Conservation (phyloP, 169 alveolate species). For the Cryptosporidium xiaoi region DNA sequence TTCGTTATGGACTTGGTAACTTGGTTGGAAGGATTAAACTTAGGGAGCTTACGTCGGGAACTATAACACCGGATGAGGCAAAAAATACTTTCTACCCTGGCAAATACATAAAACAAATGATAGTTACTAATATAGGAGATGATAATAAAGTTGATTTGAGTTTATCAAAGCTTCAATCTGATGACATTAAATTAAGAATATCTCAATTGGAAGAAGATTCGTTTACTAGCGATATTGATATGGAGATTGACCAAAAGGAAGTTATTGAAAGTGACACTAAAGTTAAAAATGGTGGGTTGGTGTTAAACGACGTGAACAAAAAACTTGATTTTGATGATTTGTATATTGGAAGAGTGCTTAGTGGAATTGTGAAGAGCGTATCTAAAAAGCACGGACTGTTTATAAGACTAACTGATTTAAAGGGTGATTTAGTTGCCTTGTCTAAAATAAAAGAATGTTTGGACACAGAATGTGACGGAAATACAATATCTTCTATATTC, state of each 20-base stretch:
- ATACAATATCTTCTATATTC: conserved; percentile 16
- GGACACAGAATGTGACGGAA: neutral
- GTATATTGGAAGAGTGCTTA: conserved; percentile 52
- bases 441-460: conserved; percentile 36
- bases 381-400: conserved; percentile 43
- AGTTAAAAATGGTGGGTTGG: neutral
- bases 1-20: conserved; percentile 33
- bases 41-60: conserved; percentile 41
- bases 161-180: conserved; percentile 34
- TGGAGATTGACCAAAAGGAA: neutral
- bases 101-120: conserved; percentile 18
- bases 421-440: conserved; percentile 5
- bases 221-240: neutral
- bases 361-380: conserved; percentile 28
- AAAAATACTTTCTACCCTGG: conserved; percentile 12
- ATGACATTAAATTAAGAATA: conserved; percentile 40
- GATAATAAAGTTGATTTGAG: conserved; percentile 66
- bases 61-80: conserved; percentile 63
- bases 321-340: conserved; percentile 36
- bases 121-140: neutral
- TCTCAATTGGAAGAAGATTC: conserved; percentile 23
- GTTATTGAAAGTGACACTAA: neutral
- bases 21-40: conserved; percentile 65
- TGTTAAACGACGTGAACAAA: neutral
- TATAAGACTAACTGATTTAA: conserved; percentile 33